phyloP scores from a whole-genome alignment of 148 eudicot species.

The Nepenthes mirabilis region DNA sequence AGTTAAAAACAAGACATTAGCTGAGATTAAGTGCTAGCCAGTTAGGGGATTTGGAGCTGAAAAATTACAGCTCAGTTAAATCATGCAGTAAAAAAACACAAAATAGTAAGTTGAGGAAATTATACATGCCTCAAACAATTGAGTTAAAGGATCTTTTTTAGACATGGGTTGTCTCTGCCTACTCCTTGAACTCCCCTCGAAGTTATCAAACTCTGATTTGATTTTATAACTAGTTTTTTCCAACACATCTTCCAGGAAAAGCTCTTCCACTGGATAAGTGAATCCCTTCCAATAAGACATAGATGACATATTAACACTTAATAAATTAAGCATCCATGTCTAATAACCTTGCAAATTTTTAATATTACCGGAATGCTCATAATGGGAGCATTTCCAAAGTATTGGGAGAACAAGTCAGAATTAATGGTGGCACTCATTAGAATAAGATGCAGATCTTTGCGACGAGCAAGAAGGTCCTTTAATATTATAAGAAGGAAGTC shows the following conservation, averaged over 20 bases:
- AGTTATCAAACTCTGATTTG: slow-evolving; percentile 41
- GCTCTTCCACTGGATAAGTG: slow-evolving; percentile 76
- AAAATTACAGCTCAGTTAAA: not conserved
- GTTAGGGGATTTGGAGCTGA: not conserved
- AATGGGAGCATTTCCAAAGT: slow-evolving; percentile 80
- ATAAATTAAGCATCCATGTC: not conserved
- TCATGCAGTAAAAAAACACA: not conserved
- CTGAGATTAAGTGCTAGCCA: not conserved
- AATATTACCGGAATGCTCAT: slow-evolving; percentile 75
- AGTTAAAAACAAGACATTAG: not conserved
- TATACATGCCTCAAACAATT: slow-evolving; percentile 56
- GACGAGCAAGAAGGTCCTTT: slow-evolving; percentile 84
- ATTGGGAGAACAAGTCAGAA: slow-evolving; percentile 83
- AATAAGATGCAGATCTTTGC: slow-evolving; percentile 77
- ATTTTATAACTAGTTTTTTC: slow-evolving; percentile 69
- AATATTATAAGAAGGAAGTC: slow-evolving; percentile 83
- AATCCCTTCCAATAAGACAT: slow-evolving; percentile 44
- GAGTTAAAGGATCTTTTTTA: slow-evolving; percentile 72
- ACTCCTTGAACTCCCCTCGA: slow-evolving; percentile 56
- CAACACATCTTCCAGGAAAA: slow-evolving; percentile 80
- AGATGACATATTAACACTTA: not conserved
- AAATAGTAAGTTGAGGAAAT: not conserved
- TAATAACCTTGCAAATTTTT: slow-evolving; percentile 4
- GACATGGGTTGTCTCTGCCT: slow-evolving; percentile 55
- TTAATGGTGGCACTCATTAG: slow-evolving; percentile 98